Base-by-base conservation (phyloP, 208 protist genomes). In the Trypanosoma cruzi region DNA sequence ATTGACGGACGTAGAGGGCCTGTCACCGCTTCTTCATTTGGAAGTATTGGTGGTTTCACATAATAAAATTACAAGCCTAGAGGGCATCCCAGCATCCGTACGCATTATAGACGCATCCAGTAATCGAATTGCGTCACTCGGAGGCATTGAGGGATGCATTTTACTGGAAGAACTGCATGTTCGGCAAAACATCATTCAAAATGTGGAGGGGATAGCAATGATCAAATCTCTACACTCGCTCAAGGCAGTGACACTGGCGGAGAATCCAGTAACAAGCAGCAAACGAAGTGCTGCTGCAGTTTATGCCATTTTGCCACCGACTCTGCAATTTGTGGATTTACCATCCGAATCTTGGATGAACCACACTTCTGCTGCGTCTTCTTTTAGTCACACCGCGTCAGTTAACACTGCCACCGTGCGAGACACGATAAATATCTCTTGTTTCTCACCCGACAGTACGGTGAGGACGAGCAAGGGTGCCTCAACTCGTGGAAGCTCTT, bases 241-340 rank as follows among this genome's bases (percentile, higher is more conserved):
- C 29, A 65, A 54, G 4, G 28, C 52, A 10, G 44, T 92, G n/a
- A 70, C 68, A 8, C 54, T 96, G 13, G 57, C 67, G 11, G 86
- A 73, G 40, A 96, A 96, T 60, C 86, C 90, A 14, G 56, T 96
- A 18, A 58, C 84, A 55, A 53, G 80, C 57, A 80, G 79, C 24
- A 77, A 81, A 60, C 68, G 79, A 7, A 46, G 81, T 50, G 49
- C 88, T 48, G 40, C 34, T 22, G 58, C 75, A 3, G 40, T 92
- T n/a, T 66, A 50, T 22, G 56, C 76, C 10, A 59, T 93, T 6
- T 68, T 95, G 3, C 82, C 85, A 36, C 42, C 29, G 0, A 61
- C 44, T 40, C 34, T 90, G 26, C 44, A 82, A 34, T 32, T 80
- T 57, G 60, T 65, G 6, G 88, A 90, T 63, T 54, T 89, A 13